phyloP scores from a whole-genome alignment of 441 rosid species.

The Biscutella auriculata region DNA sequence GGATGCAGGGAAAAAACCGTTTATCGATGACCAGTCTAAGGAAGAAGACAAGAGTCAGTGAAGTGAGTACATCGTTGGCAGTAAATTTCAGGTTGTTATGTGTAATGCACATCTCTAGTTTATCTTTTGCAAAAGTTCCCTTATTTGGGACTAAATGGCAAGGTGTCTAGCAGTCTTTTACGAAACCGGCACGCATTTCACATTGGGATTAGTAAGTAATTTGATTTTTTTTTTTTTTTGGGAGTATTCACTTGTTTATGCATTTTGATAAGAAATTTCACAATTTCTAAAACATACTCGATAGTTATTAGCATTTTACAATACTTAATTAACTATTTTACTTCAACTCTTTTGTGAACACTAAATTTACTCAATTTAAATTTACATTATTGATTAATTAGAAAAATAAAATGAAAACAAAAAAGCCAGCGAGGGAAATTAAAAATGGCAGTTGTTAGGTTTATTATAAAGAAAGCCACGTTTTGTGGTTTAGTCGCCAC shows the following conservation, averaged over 20 bases:
- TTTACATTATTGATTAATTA: too few relatives aligned
- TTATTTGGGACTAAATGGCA: not conserved
- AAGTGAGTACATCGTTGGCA: not conserved
- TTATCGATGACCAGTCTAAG: constrained; percentile 15
- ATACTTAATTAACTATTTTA: too few relatives aligned
- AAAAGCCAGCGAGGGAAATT: constrained; percentile 24
- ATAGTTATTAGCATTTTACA: too few relatives aligned
- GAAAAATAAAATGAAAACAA: too few relatives aligned
- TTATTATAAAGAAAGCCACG: constrained; percentile 21
- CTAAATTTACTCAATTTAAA: too few relatives aligned
- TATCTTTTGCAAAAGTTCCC: not conserved
- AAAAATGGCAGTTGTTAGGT: constrained; percentile 24
- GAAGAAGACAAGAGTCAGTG: constrained; percentile 4
- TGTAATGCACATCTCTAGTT: not conserved
- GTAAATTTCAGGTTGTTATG: not conserved
- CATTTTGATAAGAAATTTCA: not conserved
- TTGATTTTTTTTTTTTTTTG: too few relatives aligned
- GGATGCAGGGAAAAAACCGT: constrained; percentile 23
- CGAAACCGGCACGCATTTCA: constrained; percentile 7
- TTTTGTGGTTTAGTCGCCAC: constrained; percentile 26
- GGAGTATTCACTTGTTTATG: not conserved
- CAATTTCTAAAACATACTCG: not conserved
- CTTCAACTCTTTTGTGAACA: too few relatives aligned
- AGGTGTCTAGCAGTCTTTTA: not conserved
- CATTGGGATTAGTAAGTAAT: not conserved